Percentiles rank a stretch among this genome's conserved stretches.
These are phyloP conservation scores for Thelonectria olida DNA, from an alignment of 2,329 filamentous ascomycete species.

Conservation along the genomic window DNA sequence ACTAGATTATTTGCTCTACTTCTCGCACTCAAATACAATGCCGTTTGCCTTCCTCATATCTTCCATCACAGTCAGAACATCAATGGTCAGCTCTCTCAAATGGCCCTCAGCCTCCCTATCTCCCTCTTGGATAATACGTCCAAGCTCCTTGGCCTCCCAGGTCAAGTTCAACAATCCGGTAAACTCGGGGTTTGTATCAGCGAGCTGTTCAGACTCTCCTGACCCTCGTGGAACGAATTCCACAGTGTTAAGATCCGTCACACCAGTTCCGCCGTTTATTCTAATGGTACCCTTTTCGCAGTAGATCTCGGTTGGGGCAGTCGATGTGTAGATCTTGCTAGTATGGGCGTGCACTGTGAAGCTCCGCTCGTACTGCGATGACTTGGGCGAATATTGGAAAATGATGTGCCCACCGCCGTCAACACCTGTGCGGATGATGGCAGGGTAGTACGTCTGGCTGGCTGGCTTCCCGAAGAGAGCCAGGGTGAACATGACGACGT, in stretches of 20 bases:
- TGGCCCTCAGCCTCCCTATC: conserved; percentile 21
- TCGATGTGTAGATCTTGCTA: conserved; percentile 29
- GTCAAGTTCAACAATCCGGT: conserved; percentile 27
- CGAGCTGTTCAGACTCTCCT: conserved; percentile 19
- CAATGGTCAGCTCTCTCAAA: conserved; percentile 19
- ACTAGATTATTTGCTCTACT: not conserved
- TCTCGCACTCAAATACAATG: conserved; percentile 23
- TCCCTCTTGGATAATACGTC: conserved; percentile 20
- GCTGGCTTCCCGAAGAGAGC: conserved; percentile 26
- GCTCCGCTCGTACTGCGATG: conserved; percentile 20
- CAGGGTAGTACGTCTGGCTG: conserved; percentile 20
- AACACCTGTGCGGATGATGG: conserved; percentile 13
- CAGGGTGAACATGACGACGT: conserved; percentile 28
- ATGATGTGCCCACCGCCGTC: conserved; percentile 26
- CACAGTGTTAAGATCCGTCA: conserved; percentile 25
- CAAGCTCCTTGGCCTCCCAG: conserved; percentile 31
- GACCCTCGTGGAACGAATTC: conserved; percentile 27
- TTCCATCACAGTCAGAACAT: conserved; percentile 24
- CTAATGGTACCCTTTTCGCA: conserved; percentile 32
- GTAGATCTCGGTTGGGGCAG: conserved; percentile 31
- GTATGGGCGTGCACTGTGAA: conserved; percentile 24
- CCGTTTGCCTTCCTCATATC: conserved; percentile 26
- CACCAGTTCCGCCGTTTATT: conserved; percentile 22
- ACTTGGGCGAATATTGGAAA: conserved; percentile 21
- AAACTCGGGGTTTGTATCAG: conserved; percentile 22